Percentiles rank a stretch among this genome's conserved stretches.
Evolutionary conservation across 345 rosid species (phyloP).

Genomic region (Gossypium longicalyx): DNA sequence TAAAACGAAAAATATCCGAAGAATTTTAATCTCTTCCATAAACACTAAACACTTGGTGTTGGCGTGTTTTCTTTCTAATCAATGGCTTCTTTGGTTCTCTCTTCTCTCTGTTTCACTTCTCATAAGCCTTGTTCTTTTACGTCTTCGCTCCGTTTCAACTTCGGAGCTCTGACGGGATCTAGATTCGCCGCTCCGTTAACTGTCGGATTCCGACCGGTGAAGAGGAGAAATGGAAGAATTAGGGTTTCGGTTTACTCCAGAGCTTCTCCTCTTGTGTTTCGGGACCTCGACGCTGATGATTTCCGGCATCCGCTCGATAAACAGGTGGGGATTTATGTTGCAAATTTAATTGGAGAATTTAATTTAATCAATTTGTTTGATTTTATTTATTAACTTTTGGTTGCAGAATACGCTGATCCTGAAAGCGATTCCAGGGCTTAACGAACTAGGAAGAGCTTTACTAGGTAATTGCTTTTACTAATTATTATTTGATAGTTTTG

Average conservation of each 20-base stretch:
- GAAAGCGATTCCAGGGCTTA: constrained; percentile 87
- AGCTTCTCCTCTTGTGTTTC: constrained; percentile 61
- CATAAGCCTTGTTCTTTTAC: constrained; percentile 7
- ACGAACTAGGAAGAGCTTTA: constrained; percentile 68
- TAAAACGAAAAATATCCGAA: neutral
- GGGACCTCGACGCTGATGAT: constrained; percentile 92
- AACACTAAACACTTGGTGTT: neutral
- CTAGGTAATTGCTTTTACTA: constrained; percentile 42
- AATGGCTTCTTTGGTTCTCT: constrained; percentile 44
- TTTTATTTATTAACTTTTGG: neutral
- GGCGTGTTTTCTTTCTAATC: neutral
- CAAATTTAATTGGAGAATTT: neutral
- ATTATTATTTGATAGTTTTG: neutral
- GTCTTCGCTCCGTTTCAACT: constrained; percentile 24
- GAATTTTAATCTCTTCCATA: neutral
- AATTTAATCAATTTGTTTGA: neutral
- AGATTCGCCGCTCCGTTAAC: constrained; percentile 17
- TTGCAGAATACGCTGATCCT: constrained; percentile 77
- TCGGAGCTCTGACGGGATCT: constrained; percentile 21
- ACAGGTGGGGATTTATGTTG: constrained; percentile 44
- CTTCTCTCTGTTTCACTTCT: constrained; percentile 22
- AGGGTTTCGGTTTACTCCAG: constrained; percentile 39
- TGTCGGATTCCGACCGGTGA: constrained; percentile 23
- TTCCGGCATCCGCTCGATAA: constrained; percentile 88
- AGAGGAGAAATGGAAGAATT: constrained; percentile 28